Base-by-base conservation (phyloP, 768 basidiomycete genomes). In the Lactarius trivialis region DNA sequence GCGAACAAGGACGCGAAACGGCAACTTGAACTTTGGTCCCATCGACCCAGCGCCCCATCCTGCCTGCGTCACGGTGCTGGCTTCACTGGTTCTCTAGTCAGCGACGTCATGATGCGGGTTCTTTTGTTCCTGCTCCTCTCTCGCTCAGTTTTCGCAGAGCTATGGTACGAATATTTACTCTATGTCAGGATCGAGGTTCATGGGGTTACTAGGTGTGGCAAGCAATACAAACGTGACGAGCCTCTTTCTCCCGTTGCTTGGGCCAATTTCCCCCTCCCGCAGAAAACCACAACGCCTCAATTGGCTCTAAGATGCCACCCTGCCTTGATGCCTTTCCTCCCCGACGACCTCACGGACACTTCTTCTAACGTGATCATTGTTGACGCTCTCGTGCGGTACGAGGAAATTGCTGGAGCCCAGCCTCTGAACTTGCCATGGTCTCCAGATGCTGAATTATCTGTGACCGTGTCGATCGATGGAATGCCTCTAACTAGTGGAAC, bases 301-400 rank as follows among this genome's bases (percentile, higher is more conserved):
- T 70, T 82, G 1, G 77, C 77, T 0, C 74, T 82, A 49, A 76
- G 78, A 51, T 82, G 81, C 63, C 71, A 76, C 1, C 80, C 81
- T 2, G 76, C 69, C 5, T 73, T 81, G 50, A 75, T 75, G 39
- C 81, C 81, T 2, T 82, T 80, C 69, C 74, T 82, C 2, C 71
- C 75, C 14, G 75, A 76, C 43, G 81, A 82, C 61, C 24, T 41
- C 14, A 4, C 45, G 2, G 26, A 53, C 30, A 19, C 65, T n/a
- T 49, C 65, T 4, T 56, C 63, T 9, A 70, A 65, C 21, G 60
- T 55, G 19, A 69, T 81, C 54, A 60, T 81, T 41, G 60, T 81
- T 8, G 79, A 81, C 58, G 70, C 77, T 0, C 69, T 69, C 17
- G 66, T 81, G 48, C 75, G 76, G 4, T 69, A 74, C 56, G 65